Base-by-base conservation (phyloP, 1,139 yeast genomes). In the Candida sp. region DNA sequence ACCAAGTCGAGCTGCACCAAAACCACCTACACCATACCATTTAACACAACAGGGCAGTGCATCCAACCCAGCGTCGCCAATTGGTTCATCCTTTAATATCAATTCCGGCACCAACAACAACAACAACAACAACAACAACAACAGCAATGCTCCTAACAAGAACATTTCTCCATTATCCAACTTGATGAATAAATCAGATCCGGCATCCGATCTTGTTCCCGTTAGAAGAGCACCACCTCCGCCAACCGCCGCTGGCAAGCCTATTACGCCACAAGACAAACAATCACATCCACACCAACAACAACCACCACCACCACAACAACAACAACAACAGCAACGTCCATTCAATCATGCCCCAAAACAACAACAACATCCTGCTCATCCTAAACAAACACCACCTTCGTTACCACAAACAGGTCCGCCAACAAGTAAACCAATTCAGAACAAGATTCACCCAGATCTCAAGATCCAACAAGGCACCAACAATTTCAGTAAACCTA, bases 141-240 rank as follows among this genome's bases (percentile, higher is more conserved):
- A n/a, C n/a, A n/a, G n/a, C n/a, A 42, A 26, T 17, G 26, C 35
- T 43, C 26, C 12, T 42, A 44, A 39, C 28, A 12, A 34, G 31
- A 43, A 23, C 7, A 48, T 64, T 3, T 73, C 80, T 2, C 80
- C 81, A 0, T 64, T 75, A 51, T 68, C 63, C 48, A 69, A 68
- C 47, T 65, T 75, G 50, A 58, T 75, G 55, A 68, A 61, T 53
- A 68, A 63, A 42, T 59, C 72, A 7, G 62, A 62, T n/a, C 26
- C 48, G 25, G 26, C 12, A 23, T 25, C 41, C 6, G 75, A 70
- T 42, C 74, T 79, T 51, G 65, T 75, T 3, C 85, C 86, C 7
- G 73, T 72, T 7, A 74, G 86, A 65, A 76, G 73, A 49, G 86
- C 86, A 0, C 87, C 87, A 1, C 79, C 84, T 22, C 85, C 84